These are phyloP conservation scores for Hypoxylon sp. DNA, from an alignment of 2,329 filamentous ascomycete genomes.

Conservation along the genomic window DNA sequence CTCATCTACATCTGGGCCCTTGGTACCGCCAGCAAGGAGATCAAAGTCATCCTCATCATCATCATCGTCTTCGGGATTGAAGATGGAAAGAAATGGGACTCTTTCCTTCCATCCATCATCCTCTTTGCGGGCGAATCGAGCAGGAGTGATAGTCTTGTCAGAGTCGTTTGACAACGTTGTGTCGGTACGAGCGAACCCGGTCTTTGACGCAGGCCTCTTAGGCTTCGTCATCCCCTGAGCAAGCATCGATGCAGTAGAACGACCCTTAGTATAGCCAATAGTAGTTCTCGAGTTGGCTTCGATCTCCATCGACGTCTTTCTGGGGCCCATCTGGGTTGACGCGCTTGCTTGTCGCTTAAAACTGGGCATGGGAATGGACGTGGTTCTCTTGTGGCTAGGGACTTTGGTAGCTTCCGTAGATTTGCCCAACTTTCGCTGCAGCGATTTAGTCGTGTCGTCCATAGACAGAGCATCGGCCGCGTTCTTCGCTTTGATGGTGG, in stretches of 20 bases:
- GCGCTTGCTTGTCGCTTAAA: slow-evolving; percentile 49
- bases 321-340: slow-evolving; percentile 59
- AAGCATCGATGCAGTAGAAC: slow-evolving; percentile 64
- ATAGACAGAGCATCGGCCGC: slow-evolving; percentile 67
- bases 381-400: slow-evolving; percentile 43
- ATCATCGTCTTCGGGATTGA: slow-evolving; percentile 63
- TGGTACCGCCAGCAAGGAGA: slow-evolving; percentile 48
- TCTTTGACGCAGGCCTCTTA: slow-evolving; percentile 38
- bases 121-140: slow-evolving; percentile 55
- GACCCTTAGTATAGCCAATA: slow-evolving; percentile 85
- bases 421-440: slow-evolving; percentile 50
- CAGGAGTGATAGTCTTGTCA: slow-evolving; percentile 63
- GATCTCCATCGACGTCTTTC: slow-evolving; percentile 67
- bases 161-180: slow-evolving; percentile 56
- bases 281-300: slow-evolving; percentile 81
- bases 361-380: slow-evolving; percentile 47
- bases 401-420: slow-evolving; percentile 43
- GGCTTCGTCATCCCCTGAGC: slow-evolving; percentile 53
- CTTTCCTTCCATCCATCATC: slow-evolving; percentile 55
- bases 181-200: slow-evolving; percentile 50
- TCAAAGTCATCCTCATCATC: slow-evolving; percentile 56
- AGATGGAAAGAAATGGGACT: slow-evolving; percentile 69
- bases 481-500: slow-evolving; percentile 66
- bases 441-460: slow-evolving; percentile 50
- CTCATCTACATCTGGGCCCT: slow-evolving; percentile 54